Evolutionary conservation across 306 rosid species (phyloP), one percentile per base, ranked within the genome.

Genomic region (Luffa acutangula): DNA sequence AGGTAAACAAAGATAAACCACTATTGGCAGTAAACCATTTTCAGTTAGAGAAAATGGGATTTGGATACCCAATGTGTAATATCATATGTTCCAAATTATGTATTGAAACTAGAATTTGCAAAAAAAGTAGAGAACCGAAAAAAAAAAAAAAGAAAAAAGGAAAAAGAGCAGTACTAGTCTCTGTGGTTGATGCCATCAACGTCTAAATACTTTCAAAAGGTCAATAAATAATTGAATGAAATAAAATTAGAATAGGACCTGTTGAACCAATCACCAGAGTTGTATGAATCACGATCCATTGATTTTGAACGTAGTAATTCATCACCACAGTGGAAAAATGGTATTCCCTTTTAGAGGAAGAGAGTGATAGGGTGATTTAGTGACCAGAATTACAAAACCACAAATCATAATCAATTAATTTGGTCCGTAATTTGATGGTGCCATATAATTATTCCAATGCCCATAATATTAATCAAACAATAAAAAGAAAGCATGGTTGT

Each of bases 211-310:
- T 25, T 51, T 52, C 49, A 46, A 65, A 80, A 83, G 33, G 56
- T 21, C 13, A 72, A 21, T 10, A 72, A 7, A 72, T 31, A 9
- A 73, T 51, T 13, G 78, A 73, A 25, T 25, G 43, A 31, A 73
- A 73, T 25, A 49, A 83, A 81, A 81, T 46, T 75, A 79, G 80
- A 46, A 52, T 36, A 36, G 37, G 78, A 91, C 97, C 97, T 91
- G 82, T 95, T 93, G 88, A 93, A 95, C 97, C 97, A 91, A 87
- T 95, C 99, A 31, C 97, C 99, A 76, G 97, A 95, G 85, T 93
- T 93, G 88, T 95, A 95, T 10, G 99, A 95, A 88, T 95, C 97
- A 33, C 97, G 97, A 84, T 93, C 99, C 79, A 93, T 88, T 70
- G 99, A 93, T 88, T 95, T 95, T 36, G 99, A 95, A 83, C 97